A percentile compares a stretch with the other conserved stretches of the same genome.
These are phyloP conservation scores for Aspergillus wentii DNA, from an alignment of 495 filamentous ascomycete genomes.

Conservation along the genomic window DNA sequence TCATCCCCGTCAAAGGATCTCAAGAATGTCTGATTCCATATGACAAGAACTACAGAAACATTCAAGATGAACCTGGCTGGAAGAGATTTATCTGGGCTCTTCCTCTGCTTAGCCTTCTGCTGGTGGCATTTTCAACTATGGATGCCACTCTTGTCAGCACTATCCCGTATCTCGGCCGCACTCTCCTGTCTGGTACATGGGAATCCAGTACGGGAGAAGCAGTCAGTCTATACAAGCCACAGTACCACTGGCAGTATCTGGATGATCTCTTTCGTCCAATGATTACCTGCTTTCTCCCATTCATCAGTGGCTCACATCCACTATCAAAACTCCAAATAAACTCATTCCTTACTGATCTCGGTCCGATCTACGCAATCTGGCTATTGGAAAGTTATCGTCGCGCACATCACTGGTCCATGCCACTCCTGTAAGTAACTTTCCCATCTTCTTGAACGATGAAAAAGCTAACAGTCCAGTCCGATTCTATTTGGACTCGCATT, in stretches of 20 bases:
- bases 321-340: constrained; percentile 10
- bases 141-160: background rate
- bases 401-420: background rate
- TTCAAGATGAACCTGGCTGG: background rate
- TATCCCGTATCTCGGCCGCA: background rate
- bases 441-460: background rate
- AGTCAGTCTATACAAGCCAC: background rate
- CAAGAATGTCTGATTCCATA: constrained; percentile 3
- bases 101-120: constrained; percentile 3
- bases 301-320: constrained; percentile 9
- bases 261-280: constrained; percentile 8
- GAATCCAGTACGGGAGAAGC: constrained; percentile 6
- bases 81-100: constrained; percentile 5
- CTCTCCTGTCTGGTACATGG: constrained; percentile 2
- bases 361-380: constrained; percentile 13
- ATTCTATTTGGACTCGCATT: constrained; percentile 5
- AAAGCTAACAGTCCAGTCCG: constrained; percentile 5
- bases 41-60: background rate
- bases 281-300: constrained; percentile 12
- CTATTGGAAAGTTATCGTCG: constrained; percentile 16
- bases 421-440: constrained; percentile 6
- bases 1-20: constrained; percentile 1
- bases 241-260: constrained; percentile 1
- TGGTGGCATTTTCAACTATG: constrained; percentile 1
- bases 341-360: constrained; percentile 13